A percentile compares a stretch with the other conserved stretches of the same genome.
These are phyloP conservation scores for Oxalis stricta DNA, from an alignment of 441 rosid genomes.

Conservation along the genomic window DNA sequence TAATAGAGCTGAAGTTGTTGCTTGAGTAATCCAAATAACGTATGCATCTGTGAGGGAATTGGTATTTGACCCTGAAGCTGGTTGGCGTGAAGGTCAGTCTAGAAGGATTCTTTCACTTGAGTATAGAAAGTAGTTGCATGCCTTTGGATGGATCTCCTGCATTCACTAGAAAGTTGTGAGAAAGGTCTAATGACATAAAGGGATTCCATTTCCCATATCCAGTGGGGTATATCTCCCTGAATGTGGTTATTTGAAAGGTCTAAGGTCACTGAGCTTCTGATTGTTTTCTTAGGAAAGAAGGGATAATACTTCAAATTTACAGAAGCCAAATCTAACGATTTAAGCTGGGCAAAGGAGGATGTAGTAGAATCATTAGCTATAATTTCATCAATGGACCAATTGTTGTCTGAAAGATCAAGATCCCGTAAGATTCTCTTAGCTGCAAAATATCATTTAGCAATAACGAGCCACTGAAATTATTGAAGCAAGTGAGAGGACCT, in stretches of 20 bases:
- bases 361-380: background rate
- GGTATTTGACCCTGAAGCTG: slow-evolving; percentile 4
- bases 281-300: slow-evolving; percentile 3
- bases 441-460: background rate
- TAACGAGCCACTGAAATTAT: slow-evolving; percentile 24
- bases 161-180: slow-evolving; percentile 13
- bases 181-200: slow-evolving; percentile 11
- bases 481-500: slow-evolving; percentile 24
- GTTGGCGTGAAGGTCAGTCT: slow-evolving; percentile 14
- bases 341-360: slow-evolving; percentile 2
- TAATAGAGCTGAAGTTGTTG: slow-evolving; percentile 8
- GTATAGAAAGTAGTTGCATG: background rate
- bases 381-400: slow-evolving; percentile 1
- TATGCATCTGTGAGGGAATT: fast-evolving
- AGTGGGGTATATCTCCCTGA: slow-evolving; percentile 22
- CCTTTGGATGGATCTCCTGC: slow-evolving; percentile 1
- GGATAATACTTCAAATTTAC: slow-evolving; percentile 7
- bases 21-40: slow-evolving; percentile 20
- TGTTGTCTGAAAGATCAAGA: slow-evolving; percentile 12
- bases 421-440: slow-evolving; percentile 8
- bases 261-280: background rate
- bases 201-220: slow-evolving; percentile 23
- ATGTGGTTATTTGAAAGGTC: slow-evolving; percentile 37
- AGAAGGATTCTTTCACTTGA: background rate
- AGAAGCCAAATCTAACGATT: slow-evolving; percentile 1